Percentiles rank a stretch among this genome's conserved stretches.
phyloP scores from a whole-genome alignment of 352 stramenopile species.

The Phytophthora pistaciae region DNA sequence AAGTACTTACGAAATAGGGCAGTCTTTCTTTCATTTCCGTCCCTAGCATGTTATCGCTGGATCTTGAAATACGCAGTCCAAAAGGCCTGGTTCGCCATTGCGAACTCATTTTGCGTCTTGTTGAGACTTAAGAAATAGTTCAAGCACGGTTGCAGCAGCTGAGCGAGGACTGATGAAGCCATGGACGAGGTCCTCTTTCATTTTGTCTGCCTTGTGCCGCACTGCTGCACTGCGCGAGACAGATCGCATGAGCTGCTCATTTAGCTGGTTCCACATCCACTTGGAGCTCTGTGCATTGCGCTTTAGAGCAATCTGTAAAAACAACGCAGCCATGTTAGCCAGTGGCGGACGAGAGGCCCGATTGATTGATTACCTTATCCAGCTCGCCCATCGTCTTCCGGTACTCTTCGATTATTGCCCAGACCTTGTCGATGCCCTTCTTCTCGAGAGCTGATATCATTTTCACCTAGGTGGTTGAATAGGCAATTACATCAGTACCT shows the following conservation, averaged over 20 bases:
- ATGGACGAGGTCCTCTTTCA: slow-evolving; percentile 69
- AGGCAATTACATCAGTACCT: neutral
- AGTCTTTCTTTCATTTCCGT: neutral
- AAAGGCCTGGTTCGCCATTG: neutral
- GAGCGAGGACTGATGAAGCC: slow-evolving; percentile 76
- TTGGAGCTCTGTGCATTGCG: slow-evolving; percentile 77
- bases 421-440: slow-evolving; percentile 79
- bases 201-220: slow-evolving; percentile 55
- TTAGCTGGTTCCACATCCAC: slow-evolving; percentile 87
- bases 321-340: neutral
- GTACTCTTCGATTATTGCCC: slow-evolving; percentile 71
- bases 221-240: slow-evolving; percentile 59
- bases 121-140: slow-evolving; percentile 69
- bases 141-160: slow-evolving; percentile 63
- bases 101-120: slow-evolving; percentile 23
- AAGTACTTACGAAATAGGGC: neutral
- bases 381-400: slow-evolving; percentile 61
- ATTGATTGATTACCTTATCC: slow-evolving; percentile 50
- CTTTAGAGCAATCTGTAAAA: slow-evolving; percentile 66
- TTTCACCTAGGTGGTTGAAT: slow-evolving; percentile 52
- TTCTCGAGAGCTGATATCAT: slow-evolving; percentile 76
- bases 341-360: neutral
- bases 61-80: neutral
- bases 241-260: slow-evolving; percentile 77
- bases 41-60: neutral